Conservation (phyloP, 768 basidiomycete genomes). For the Termitomyces sp. region DNA sequence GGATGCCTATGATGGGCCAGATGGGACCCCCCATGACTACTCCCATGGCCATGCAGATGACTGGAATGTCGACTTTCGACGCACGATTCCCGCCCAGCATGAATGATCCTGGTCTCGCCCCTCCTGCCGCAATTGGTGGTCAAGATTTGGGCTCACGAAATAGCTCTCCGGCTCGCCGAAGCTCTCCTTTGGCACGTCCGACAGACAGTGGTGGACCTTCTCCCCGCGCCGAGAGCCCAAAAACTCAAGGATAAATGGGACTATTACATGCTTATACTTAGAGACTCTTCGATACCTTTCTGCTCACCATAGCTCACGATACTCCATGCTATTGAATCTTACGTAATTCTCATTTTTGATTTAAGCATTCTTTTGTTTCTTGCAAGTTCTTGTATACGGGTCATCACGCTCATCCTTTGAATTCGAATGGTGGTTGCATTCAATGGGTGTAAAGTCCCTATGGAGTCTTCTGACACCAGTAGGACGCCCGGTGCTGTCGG, state of each 20-base stretch:
- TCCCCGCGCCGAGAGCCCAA: conserved; percentile 35
- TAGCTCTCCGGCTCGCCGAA: conserved; percentile 48
- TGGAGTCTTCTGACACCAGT: conserved; percentile 94
- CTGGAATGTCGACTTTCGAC: conserved; percentile 60
- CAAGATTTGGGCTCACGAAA: conserved; percentile 38
- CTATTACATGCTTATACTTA: not conserved
- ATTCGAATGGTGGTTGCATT: conserved; percentile 9
- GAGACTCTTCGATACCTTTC: not conserved
- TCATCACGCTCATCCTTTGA: not conserved
- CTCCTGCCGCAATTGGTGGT: conserved; percentile 29
- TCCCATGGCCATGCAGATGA: conserved; percentile 53
- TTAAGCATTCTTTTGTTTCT: not conserved
- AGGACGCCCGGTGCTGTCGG: conserved; percentile 86
- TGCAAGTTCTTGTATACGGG: not conserved
- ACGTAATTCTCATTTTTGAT: conserved; percentile 7
- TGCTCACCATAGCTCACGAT: conserved; percentile 2
- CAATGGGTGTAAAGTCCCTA: conserved; percentile 95
- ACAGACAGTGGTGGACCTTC: conserved; percentile 21
- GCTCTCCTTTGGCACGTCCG: conserved; percentile 46
- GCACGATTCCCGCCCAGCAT: conserved; percentile 45
- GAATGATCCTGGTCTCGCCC: conserved; percentile 32
- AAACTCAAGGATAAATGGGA: conserved; percentile 16
- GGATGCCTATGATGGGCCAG: conserved; percentile 60
- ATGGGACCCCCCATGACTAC: conserved; percentile 22
- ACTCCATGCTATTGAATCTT: conserved; percentile 11